Conservation (phyloP, 2,329 filamentous ascomycete genomes). For the Tolypocladium tundrense region DNA sequence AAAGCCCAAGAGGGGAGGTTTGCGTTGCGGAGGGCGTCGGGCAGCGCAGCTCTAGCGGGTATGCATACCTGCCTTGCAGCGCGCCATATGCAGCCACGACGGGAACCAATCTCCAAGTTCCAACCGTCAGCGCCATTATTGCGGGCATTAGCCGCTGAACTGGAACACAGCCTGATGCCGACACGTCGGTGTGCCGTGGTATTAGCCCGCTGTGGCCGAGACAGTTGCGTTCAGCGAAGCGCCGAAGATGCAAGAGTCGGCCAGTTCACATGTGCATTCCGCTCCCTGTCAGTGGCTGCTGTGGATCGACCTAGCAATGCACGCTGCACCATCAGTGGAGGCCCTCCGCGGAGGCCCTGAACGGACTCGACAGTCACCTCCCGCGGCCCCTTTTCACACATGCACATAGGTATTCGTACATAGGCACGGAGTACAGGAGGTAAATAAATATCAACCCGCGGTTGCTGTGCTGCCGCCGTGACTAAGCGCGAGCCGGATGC, state of each 20-base stretch:
- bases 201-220: too few species aligned
- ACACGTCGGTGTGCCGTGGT: background rate
- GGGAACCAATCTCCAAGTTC: background rate
- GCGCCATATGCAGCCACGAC: background rate
- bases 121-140: background rate
- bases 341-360: background rate
- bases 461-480: background rate
- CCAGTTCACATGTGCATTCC: background rate
- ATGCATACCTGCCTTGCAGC: background rate
- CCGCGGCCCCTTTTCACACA: too few species aligned
- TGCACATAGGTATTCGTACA: too few species aligned
- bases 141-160: too few species aligned
- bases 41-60: background rate
- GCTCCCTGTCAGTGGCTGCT: background rate
- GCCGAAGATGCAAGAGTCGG: too few species aligned
- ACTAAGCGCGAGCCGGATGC: background rate
- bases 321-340: background rate
- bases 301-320: background rate
- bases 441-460: background rate
- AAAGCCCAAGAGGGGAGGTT: background rate
- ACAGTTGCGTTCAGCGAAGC: too few species aligned
- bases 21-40: background rate
- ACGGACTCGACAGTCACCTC: too few species aligned
- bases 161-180: background rate
- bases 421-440: too few species aligned